Conservation (phyloP, 257 asterid species). For the Nicotiana sylvestris region DNA sequence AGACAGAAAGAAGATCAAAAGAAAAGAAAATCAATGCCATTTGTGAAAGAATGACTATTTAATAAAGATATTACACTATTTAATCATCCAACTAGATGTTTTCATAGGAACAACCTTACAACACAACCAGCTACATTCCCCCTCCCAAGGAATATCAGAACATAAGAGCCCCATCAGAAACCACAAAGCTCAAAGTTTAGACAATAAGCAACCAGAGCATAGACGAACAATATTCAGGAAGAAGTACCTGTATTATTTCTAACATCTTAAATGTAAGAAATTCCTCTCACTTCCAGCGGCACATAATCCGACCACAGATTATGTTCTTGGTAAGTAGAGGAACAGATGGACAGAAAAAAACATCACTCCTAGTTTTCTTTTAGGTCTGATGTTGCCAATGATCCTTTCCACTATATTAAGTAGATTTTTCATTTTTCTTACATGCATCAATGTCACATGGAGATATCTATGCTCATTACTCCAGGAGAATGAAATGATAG, state of each 20-base stretch:
- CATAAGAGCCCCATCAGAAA: neutral
- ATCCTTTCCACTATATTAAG: neutral
- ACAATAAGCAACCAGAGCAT: neutral
- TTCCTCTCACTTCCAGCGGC: neutral
- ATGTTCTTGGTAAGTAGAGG: neutral
- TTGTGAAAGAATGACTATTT: neutral
- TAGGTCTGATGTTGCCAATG: neutral
- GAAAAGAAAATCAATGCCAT: conserved; percentile 5
- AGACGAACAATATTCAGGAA: neutral
- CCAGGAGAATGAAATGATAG: neutral
- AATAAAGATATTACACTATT: neutral
- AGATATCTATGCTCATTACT: neutral
- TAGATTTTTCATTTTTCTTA: neutral
- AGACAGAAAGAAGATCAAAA: conserved; percentile 15
- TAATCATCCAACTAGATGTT: neutral
- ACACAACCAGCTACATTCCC: neutral
- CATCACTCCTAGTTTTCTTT: neutral
- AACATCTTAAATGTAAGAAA: neutral
- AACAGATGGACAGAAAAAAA: neutral
- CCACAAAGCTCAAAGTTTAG: neutral
- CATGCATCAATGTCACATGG: neutral
- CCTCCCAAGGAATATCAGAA: neutral
- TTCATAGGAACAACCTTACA: neutral
- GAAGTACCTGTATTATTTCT: neutral
- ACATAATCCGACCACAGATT: neutral